Evolutionary conservation across 169 alveolate species (phyloP).

Genomic region (Cytauxzoon felis): DNA sequence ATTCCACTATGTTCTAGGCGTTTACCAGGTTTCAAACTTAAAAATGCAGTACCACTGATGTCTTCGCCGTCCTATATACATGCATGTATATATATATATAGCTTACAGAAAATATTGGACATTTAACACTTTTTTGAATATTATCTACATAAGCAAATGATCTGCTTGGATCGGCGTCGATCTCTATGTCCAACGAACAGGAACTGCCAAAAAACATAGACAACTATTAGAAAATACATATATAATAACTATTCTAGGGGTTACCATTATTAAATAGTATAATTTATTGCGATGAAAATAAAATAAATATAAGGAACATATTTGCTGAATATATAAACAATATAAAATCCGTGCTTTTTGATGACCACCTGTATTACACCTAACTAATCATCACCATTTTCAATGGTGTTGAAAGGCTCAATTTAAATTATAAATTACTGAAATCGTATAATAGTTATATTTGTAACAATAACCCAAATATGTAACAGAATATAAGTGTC

Average conservation of each 20-base stretch:
- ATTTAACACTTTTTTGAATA: slow-evolving; percentile 75
- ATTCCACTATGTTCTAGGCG: slow-evolving; percentile 97
- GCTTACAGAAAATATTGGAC: slow-evolving; percentile 76
- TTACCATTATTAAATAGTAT: neutral
- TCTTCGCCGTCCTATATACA: slow-evolving; percentile 82
- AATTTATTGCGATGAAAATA: too few relatives aligned
- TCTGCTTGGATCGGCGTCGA: slow-evolving; percentile 66
- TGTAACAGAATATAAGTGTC: too few relatives aligned
- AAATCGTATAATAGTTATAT: too few relatives aligned
- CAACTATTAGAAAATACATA: slow-evolving; percentile 59
- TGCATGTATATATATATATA: neutral
- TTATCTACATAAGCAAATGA: slow-evolving; percentile 65
- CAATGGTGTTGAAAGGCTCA: too few relatives aligned
- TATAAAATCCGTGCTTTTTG: too few relatives aligned
- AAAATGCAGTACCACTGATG: slow-evolving; percentile 86
- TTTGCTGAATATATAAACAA: too few relatives aligned
- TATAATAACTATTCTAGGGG: slow-evolving; percentile 2
- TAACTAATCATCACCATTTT: too few relatives aligned
- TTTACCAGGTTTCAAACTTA: slow-evolving; percentile 87
- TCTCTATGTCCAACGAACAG: slow-evolving; percentile 68
- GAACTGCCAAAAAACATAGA: slow-evolving; percentile 74
- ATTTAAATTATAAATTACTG: too few relatives aligned
- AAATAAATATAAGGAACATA: too few relatives aligned
- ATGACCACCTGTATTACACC: too few relatives aligned
- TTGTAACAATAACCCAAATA: too few relatives aligned